Conservation (phyloP, 805 yeast genomes). For the Candida wancherniae region DNA sequence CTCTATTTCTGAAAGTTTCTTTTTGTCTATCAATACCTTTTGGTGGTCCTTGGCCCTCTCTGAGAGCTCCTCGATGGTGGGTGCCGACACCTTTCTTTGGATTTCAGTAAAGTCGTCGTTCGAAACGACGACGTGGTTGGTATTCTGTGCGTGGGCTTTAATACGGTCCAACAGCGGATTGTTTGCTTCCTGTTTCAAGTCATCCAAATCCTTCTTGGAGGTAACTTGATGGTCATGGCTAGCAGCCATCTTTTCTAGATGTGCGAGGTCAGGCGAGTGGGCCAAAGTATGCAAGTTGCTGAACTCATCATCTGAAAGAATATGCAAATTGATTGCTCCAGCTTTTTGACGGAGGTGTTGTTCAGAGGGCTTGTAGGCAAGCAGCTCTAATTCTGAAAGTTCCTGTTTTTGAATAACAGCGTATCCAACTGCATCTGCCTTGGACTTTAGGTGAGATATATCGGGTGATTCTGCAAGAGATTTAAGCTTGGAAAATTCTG, state of each 20-base stretch:
- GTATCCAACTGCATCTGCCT: slow-evolving; percentile 6
- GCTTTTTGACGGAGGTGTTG: slow-evolving; percentile 7
- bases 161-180: slow-evolving; percentile 15
- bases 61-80: slow-evolving; percentile 12
- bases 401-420: slow-evolving; percentile 3
- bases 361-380: slow-evolving; percentile 5
- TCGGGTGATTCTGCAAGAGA: slow-evolving; percentile 5
- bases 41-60: slow-evolving; percentile 4
- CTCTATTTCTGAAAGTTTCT: slow-evolving; percentile 12
- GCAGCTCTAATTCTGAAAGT: slow-evolving; percentile 1
- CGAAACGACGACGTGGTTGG: slow-evolving; percentile 3
- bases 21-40: slow-evolving; percentile 3
- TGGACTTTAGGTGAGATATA: slow-evolving; percentile 4
- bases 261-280: slow-evolving; percentile 4
- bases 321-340: background rate
- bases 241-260: slow-evolving; percentile 6
- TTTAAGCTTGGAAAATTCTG: slow-evolving; percentile 5
- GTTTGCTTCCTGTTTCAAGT: slow-evolving; percentile 6
- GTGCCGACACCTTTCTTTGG: slow-evolving; percentile 10
- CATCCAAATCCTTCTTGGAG: slow-evolving; percentile 5
- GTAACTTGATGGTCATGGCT: slow-evolving; percentile 4
- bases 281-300: slow-evolving; percentile 3
- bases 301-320: slow-evolving; percentile 1
- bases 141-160: slow-evolving; percentile 3
- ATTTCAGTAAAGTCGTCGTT: slow-evolving; percentile 3